Conservation (phyloP, 352 stramenopile genomes). For the Elongisporangium anandrum region DNA sequence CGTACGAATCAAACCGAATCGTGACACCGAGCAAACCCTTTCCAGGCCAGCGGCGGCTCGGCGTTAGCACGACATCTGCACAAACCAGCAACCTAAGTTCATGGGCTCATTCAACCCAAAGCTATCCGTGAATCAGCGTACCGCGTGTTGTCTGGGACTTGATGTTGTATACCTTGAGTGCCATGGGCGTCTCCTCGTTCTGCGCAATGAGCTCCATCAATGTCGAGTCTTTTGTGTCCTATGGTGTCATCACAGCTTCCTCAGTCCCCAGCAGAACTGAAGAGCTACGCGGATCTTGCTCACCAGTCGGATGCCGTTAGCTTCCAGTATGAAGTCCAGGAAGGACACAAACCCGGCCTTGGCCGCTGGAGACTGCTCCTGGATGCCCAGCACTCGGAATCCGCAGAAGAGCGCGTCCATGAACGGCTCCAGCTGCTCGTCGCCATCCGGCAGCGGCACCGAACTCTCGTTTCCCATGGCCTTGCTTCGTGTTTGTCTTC, state of each 20-base stretch:
- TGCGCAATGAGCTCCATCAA: constrained; percentile 92
- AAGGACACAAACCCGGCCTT: constrained; percentile 94
- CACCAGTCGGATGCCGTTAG: constrained; percentile 87
- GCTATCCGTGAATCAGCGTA: constrained; percentile 8
- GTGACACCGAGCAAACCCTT: constrained; percentile 96
- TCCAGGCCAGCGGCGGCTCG: constrained; percentile 90
- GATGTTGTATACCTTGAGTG: constrained; percentile 74
- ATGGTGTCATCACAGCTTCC: constrained; percentile 26
- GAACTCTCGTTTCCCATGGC: constrained; percentile 55
- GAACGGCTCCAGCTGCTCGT: constrained; percentile 7
- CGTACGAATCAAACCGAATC: constrained; percentile 97
- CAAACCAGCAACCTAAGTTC: neutral
- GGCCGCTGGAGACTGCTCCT: constrained; percentile 92
- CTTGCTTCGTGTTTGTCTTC: neutral
- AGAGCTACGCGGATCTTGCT: constrained; percentile 2
- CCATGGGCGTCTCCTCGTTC: constrained; percentile 71
- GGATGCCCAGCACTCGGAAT: constrained; percentile 96
- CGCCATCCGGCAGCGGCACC: constrained; percentile 10
- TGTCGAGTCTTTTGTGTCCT: constrained; percentile 85
- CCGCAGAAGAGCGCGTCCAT: constrained; percentile 32
- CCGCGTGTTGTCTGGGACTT: constrained; percentile 68
- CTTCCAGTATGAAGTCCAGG: constrained; percentile 97
- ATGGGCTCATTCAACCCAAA: neutral
- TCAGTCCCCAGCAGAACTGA: too few species aligned
- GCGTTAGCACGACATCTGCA: constrained; percentile 80